Base-by-base conservation (phyloP, 2,329 filamentous ascomycete genomes). In the Ophiostoma sp. region DNA sequence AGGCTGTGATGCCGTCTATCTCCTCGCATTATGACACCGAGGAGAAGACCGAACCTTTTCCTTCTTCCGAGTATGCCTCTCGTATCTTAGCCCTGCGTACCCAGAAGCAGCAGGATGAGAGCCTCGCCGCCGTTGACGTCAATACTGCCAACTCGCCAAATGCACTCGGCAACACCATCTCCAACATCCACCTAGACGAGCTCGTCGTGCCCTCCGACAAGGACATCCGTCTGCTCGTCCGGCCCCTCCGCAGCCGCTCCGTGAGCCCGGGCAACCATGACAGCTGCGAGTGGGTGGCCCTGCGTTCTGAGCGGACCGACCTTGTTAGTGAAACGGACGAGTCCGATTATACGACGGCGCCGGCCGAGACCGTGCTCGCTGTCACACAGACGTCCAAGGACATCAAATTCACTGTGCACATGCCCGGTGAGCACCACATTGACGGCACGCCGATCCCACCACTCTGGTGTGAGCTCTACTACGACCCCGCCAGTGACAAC, bases 391-490 rank as follows among this genome's bases (percentile, higher is more conserved):
- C 84, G 5, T 79, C 81, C 70, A 81, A 81, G 73, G 84, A 87
- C 75, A 85, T 86, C 79, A 86, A 85, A 71, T 86, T 86, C 73
- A 83, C 82, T 52, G 83, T 87, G 70, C 79, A 81, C 65, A 84
- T 87, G 68, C 85, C 84, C 4, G 79, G 80, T 16, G 81, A 82
- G 68, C 78, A 55, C 66, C 76, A 77, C 55, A 78, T 81, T 69
- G 76, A 76, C 60, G 78, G 79, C 62, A 77, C 75, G 8, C 75
- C 77, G 7, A 77, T 81, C 16, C 83, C 83, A 16, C 80, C 82
- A 4, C 73, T 87, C n/a, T 85, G 82, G 82, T 86, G 83, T 74
- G 84, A 86, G 74, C 77, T 87, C 47, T 87, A 86, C 72, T 87
- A 86, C 72, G 83, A 87, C 74, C 84, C 85, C 16, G 78, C 81